Conservation (phyloP, 768 basidiomycete species). For the Galerina sulciceps region DNA sequence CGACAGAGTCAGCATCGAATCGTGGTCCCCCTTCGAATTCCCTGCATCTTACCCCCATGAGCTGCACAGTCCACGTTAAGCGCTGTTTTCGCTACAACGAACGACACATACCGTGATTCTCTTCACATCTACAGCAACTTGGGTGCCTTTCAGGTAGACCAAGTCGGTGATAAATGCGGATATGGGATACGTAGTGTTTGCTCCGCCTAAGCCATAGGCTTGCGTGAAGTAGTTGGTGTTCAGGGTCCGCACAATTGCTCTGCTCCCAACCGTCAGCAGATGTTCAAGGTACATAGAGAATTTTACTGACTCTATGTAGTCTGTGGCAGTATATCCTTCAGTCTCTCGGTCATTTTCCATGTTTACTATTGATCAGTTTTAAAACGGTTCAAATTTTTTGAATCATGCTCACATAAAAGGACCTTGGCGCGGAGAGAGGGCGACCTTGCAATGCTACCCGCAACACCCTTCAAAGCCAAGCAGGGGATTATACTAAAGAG, state of each 20-base stretch:
- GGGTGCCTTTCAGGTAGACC: constrained; percentile 70
- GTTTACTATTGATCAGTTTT: constrained; percentile 62
- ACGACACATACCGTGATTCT: constrained; percentile 59
- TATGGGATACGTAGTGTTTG: constrained; percentile 66
- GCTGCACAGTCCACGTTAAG: constrained; percentile 35
- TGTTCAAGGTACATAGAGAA: background rate
- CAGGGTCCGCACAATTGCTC: constrained; percentile 72
- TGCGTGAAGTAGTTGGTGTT: constrained; percentile 60
- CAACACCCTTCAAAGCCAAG: constrained; percentile 82
- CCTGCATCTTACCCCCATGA: constrained; percentile 63
- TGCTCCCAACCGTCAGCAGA: constrained; percentile 25
- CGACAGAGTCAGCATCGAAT: constrained; percentile 26
- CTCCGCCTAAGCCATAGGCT: constrained; percentile 62
- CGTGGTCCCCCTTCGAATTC: constrained; percentile 39
- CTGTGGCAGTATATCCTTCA: constrained; percentile 77
- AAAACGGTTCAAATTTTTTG: background rate
- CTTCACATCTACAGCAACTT: constrained; percentile 63
- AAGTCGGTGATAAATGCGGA: constrained; percentile 88
- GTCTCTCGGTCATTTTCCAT: constrained; percentile 90
- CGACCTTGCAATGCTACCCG: constrained; percentile 76
- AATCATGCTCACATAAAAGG: constrained; percentile 67
- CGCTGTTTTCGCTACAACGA: background rate
- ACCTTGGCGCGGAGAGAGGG: constrained; percentile 76
- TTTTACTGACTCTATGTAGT: constrained; percentile 73
- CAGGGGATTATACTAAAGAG: constrained; percentile 82